Base-by-base conservation (phyloP, 805 yeast genomes). In the Ogataea parapolymorpha region DNA sequence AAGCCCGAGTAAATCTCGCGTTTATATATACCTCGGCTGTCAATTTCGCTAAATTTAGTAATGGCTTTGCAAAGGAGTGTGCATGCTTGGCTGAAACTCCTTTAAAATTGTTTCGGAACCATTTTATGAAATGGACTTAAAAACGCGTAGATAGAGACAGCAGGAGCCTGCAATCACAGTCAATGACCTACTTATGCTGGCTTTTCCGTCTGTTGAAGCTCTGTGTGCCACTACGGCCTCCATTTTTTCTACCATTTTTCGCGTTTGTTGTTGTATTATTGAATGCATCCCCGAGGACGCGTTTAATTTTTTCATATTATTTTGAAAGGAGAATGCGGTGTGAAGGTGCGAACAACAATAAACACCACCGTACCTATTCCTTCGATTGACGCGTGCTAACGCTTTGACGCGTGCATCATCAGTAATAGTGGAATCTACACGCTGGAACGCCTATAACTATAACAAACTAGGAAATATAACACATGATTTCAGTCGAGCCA, bases 401-500 rank as follows among this genome's bases (percentile, higher is more conserved):
- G 26, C n/a, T 29, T 29, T 29, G 32, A 29, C 32, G 32, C 32
- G 32, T 16, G 32, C 32, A 16, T 25, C 27, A 25, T 12, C 13
- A n/a, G 6, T 10, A n/a, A 6, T 11, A 25, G 27, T 7, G n/a
- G 4, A 9, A 5, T n/a, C 14, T 10, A 25, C 20, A 12, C 17
- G 32, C 32, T 20, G 33, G 25, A n/a, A 8, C 18, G 15, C 25
- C 25, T 16, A 31, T 31, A 12, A 31, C 15, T 12, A 9, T 18
- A 12, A 11, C 33, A 5, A 31, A 14, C 20, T 31, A 23, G 15
- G 23, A 13, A 36, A 24, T 22, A 15, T 29, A 22, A 12, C 23
- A 13, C 15, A 28, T 34, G 35, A 15, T 14, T 37, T 32, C 22
- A 54, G 15, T 61, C 61, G 24, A 63, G 32, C 68, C 68, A 63